These are phyloP conservation scores for Funneliformis geosporum DNA, from an alignment of 192 early-diverging fungal species.

Conservation along the genomic window DNA sequence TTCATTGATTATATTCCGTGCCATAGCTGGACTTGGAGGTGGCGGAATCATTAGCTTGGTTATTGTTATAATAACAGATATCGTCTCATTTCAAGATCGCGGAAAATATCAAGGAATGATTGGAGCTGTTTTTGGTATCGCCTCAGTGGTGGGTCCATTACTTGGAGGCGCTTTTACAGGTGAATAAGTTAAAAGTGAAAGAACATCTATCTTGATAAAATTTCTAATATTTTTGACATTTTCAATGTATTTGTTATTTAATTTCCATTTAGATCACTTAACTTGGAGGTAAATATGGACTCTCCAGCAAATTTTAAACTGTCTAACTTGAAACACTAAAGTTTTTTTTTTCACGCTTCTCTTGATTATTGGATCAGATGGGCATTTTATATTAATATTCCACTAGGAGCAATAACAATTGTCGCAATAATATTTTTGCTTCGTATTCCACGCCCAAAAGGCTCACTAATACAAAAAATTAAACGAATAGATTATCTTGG, in stretches of 20 bases:
- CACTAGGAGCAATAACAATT: constrained; percentile 54
- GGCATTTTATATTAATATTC: constrained; percentile 62
- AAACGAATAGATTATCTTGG: constrained; percentile 66
- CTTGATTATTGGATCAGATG: constrained; percentile 38
- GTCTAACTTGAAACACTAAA: constrained; percentile 3
- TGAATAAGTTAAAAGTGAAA: not conserved
- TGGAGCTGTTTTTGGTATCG: constrained; percentile 52
- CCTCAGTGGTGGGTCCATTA: constrained; percentile 58
- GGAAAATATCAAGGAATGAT: constrained; percentile 66
- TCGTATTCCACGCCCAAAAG: constrained; percentile 52
- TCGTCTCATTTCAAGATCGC: constrained; percentile 61
- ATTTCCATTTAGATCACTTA: constrained; percentile 38
- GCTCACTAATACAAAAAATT: constrained; percentile 55
- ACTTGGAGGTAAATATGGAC: constrained; percentile 48
- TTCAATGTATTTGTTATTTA: not conserved
- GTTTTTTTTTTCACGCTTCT: not conserved
- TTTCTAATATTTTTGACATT: not conserved
- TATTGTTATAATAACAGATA: constrained; percentile 71
- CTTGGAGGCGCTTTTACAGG: constrained; percentile 58
- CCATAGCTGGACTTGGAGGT: not conserved
- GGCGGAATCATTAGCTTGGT: constrained; percentile 39
- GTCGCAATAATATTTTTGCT: constrained; percentile 50
- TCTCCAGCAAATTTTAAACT: not conserved
- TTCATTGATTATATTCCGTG: not conserved
- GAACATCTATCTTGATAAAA: not conserved